These are phyloP conservation scores for Mycena galopus DNA, from an alignment of 768 basidiomycete genomes.

Conservation along the genomic window DNA sequence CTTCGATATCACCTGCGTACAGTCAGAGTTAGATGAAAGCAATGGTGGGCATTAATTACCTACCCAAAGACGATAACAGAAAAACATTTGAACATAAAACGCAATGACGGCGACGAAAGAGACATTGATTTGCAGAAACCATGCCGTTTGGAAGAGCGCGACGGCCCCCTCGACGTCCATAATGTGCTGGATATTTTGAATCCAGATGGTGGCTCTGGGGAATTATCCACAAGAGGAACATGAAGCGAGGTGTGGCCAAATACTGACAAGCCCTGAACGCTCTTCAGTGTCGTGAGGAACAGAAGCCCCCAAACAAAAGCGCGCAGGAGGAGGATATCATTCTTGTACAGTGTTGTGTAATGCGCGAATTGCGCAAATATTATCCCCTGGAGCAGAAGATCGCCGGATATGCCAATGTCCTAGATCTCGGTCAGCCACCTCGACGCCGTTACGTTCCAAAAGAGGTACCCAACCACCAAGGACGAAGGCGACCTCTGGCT, in stretches of 20 bases:
- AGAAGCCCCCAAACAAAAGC: no score
- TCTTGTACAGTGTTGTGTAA: not conserved
- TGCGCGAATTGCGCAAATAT: slow-evolving; percentile 1
- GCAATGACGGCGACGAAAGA: not conserved
- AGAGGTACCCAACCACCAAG: not conserved
- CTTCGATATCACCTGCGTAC: not conserved
- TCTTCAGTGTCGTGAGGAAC: no score
- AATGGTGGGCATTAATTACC: not conserved
- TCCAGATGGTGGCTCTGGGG: not conserved
- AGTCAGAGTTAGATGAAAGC: not conserved
- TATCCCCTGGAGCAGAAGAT: not conserved
- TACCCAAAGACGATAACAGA: not conserved
- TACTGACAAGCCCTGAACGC: not conserved
- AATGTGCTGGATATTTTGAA: not conserved
- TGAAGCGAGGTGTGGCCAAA: not conserved
- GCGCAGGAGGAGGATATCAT: not conserved
- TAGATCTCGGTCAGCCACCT: not conserved
- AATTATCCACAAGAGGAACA: not conserved
- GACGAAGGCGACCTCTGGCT: not conserved
- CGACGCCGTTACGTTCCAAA: not conserved
- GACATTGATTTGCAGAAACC: not conserved
- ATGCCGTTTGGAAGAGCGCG: not conserved
- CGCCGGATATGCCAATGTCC: not conserved
- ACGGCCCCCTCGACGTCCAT: not conserved
- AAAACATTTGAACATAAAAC: no score